Base-by-base conservation (phyloP, 495 filamentous ascomycete species). In the Lasiosphaeria miniovina region DNA sequence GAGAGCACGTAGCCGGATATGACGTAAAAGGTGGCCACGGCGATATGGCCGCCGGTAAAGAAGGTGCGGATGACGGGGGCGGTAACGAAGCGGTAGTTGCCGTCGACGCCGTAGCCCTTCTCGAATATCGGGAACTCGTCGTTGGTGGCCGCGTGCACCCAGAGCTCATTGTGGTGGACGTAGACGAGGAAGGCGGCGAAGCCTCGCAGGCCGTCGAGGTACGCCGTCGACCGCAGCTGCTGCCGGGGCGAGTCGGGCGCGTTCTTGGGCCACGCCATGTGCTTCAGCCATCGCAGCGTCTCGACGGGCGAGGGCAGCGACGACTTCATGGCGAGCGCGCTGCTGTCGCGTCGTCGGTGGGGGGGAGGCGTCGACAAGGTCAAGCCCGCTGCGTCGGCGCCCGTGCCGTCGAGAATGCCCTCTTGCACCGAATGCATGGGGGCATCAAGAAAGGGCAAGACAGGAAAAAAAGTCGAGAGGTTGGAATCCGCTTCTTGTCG, bases 1-100 rank as follows among this genome's bases (percentile, higher is more conserved):
- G 79, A 75, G 14, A 86, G 72, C 15, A 80, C 83, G 55, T 80
- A 80, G 43, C 77, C 77, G 14, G 77, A 80, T 52, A 80, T 75
- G 65, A 80, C 72, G 61, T 73, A 80, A 64, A 80, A 80, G 43
- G 75, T 69, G 51, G 79, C 77, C 31, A 85, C 82, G 34, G 81
- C 78, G 35, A 77, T 70, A 61, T 81, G 78, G 3, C 79, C 80
- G n/a, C 80, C 80, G 0, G 67, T 69, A 58, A 79, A 71, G 59
- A 75, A 68, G 36, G 67, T 69, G 33, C 75, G 73, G 51, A 79
- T 58, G 35, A 62, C 60, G 43, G 62, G 64, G 4, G 78, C 69
- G 0, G 71, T 67, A 52, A 67, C 68, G 65, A 82, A 61, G 74
- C 75, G 58, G 58, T 77, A 70, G 60, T 70, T 49, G 51, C 65